Evolutionary conservation across 1,284 basidiomycete species (phyloP).

Genomic region (Moesziomyces globuligerus): DNA sequence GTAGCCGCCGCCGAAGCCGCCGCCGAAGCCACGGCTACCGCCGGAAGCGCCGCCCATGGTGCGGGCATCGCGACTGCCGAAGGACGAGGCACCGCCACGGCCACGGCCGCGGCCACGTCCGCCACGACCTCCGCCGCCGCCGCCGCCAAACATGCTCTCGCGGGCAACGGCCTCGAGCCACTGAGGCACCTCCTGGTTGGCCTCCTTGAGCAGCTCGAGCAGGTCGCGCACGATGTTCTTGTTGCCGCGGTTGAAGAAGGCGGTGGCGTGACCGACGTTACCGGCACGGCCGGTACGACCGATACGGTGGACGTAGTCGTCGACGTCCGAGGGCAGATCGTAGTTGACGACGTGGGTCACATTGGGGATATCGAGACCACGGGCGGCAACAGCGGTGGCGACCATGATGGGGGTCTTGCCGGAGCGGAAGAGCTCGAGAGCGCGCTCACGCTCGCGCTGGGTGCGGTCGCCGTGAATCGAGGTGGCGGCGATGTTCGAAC

Average conservation of each 20-base stretch:
- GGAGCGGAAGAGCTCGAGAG: conserved; percentile 92
- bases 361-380: conserved; percentile 99
- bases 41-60: conserved; percentile 57
- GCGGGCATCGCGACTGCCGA: conserved; percentile 66
- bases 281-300: conserved; percentile 99
- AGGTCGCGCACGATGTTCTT: conserved; percentile 86
- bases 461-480: conserved; percentile 98
- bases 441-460: conserved; percentile 95
- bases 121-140: conserved; percentile 72
- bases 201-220: conserved; percentile 91
- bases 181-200: conserved; percentile 92
- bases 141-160: conserved; percentile 79
- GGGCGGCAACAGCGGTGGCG: conserved; percentile 96
- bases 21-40: conserved; percentile 52
- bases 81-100: conserved; percentile 68
- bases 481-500: conserved; percentile 83
- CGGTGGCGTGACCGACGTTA: conserved; percentile 90
- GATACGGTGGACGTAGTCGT: conserved; percentile 72
- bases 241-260: conserved; percentile 70
- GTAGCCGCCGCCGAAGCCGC: conserved; percentile 49
- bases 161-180: conserved; percentile 90
- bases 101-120: conserved; percentile 74
- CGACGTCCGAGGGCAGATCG: conserved; percentile 97
- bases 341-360: conserved; percentile 99
- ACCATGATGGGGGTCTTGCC: conserved; percentile 96